A percentile compares a stretch with the other conserved stretches of the same genome.
Conservation (phyloP, 2,329 filamentous ascomycete genomes). For the Paramyrothecium sp. region DNA sequence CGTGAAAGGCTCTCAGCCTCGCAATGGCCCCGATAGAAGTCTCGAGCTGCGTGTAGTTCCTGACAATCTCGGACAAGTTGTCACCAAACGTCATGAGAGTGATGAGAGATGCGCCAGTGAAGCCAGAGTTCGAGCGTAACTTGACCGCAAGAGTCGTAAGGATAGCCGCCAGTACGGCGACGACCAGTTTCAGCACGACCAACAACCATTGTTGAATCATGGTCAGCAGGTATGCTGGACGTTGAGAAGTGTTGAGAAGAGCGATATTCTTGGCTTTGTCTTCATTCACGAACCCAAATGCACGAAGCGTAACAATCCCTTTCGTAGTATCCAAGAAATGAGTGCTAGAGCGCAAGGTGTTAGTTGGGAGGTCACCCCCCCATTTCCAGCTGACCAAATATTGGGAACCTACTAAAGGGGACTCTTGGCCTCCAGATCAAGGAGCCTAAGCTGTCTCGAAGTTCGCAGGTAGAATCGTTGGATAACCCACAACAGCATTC, state of each 20-base stretch:
- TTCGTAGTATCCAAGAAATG: constrained; percentile 56
- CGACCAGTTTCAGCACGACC: constrained; percentile 47
- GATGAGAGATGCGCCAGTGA: constrained; percentile 37
- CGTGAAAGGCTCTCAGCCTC: constrained; percentile 18
- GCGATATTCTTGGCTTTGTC: constrained; percentile 41
- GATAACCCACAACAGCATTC: constrained; percentile 40
- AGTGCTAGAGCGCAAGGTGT: constrained; percentile 20
- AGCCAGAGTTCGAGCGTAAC: constrained; percentile 30
- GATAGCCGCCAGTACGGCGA: constrained; percentile 44
- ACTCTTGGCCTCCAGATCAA: constrained; percentile 59
- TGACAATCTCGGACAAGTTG: constrained; percentile 15
- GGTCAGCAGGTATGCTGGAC: constrained; percentile 55
- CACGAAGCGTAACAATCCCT: constrained; percentile 54
- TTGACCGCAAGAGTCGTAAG: constrained; percentile 47
- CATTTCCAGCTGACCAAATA: no score
- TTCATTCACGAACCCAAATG: constrained; percentile 50
- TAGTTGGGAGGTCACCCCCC: no score
- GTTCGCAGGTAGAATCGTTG: constrained; percentile 57
- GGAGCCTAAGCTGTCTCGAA: constrained; percentile 52
- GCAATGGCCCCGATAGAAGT: constrained; percentile 18
- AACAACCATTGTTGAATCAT: constrained; percentile 59
- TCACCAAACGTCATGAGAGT: constrained; percentile 31
- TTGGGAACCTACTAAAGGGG: constrained; percentile 31
- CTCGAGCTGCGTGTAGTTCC: constrained; percentile 18
- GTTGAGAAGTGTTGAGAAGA: constrained; percentile 53